phyloP scores from a whole-genome alignment of 768 basidiomycete genomes.

The Naganishia antarctica region DNA sequence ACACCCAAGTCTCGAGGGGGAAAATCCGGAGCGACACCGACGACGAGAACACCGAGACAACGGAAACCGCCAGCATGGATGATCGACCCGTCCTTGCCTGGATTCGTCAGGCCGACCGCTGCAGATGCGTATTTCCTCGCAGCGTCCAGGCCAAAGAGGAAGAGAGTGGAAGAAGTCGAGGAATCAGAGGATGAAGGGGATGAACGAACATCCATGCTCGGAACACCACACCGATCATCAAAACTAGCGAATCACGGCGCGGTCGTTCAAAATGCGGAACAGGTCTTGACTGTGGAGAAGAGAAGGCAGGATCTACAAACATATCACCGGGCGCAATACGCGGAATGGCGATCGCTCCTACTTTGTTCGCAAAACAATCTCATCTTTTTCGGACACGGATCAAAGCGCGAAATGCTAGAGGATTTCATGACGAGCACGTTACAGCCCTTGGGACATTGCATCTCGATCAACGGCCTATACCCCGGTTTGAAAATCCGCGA shows the following conservation, averaged over 20 bases:
- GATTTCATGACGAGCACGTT: conserved; percentile 63
- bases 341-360: conserved; percentile 7
- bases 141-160: conserved; percentile 56
- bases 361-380: conserved; percentile 67
- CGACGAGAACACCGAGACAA: conserved; percentile 6
- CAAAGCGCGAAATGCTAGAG: conserved; percentile 73
- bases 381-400: conserved; percentile 81
- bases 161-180: conserved; percentile 14
- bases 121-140: conserved; percentile 79
- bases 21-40: conserved; percentile 15
- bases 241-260: neutral
- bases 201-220: conserved; percentile 32
- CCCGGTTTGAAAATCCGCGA: conserved; percentile 66
- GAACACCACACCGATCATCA: conserved; percentile 2
- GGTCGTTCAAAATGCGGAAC: conserved; percentile 2
- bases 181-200: conserved; percentile 37
- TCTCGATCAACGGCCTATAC: conserved; percentile 73
- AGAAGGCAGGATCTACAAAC: neutral
- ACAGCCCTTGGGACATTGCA: conserved; percentile 62
- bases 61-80: conserved; percentile 13
- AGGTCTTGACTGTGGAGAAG: neutral
- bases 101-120: conserved; percentile 59
- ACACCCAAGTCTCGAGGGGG: neutral
- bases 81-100: conserved; percentile 25
- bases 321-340: conserved; percentile 6